phyloP scores from a whole-genome alignment of 2,329 filamentous ascomycete species.

The Stachybotrys chlorohalonatus region DNA sequence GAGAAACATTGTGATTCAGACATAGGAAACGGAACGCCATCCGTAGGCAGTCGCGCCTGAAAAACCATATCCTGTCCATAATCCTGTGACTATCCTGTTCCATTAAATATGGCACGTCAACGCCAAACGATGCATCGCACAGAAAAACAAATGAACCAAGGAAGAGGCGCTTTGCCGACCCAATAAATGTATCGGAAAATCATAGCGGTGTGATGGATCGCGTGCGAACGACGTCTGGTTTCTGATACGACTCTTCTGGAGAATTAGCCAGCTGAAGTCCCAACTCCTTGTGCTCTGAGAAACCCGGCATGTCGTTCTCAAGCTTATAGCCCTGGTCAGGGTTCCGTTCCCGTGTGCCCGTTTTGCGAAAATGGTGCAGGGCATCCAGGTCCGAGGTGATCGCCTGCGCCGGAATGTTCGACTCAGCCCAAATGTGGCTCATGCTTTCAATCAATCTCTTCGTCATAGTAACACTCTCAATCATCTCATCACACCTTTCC shows the following conservation, averaged over 20 bases:
- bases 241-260: neutral
- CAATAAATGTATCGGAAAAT: neutral
- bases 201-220: neutral
- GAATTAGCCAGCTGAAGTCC: neutral
- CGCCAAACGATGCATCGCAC: neutral
- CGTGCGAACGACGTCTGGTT: neutral
- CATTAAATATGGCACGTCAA: neutral
- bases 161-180: no score
- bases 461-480: conserved; percentile 45
- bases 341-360: neutral
- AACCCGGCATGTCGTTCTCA: neutral
- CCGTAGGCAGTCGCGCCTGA: neutral
- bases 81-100: neutral
- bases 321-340: neutral
- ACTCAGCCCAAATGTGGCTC: conserved; percentile 48
- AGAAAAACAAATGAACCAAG: neutral
- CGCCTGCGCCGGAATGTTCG: neutral
- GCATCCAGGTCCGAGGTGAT: neutral
- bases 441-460: conserved; percentile 47
- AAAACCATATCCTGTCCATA: neutral
- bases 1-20: no score
- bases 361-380: neutral
- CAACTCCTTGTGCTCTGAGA: neutral
- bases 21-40: neutral
- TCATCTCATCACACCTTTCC: conserved; percentile 37